Evolutionary conservation across 1,139 yeast species (phyloP).

Genomic region (Taphrina pruni): DNA sequence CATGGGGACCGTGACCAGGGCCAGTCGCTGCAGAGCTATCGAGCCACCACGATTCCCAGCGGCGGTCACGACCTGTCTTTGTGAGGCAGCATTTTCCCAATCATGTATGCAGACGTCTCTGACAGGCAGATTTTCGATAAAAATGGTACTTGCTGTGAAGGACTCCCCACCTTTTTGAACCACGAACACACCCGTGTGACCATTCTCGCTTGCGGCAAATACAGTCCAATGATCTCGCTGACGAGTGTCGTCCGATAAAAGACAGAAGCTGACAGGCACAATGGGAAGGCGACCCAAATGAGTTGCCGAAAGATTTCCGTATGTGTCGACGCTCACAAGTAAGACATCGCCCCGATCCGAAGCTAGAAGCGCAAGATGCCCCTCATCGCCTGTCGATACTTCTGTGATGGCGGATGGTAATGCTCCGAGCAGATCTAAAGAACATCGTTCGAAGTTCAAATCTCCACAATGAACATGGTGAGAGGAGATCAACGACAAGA

Average conservation of each 20-base stretch:
- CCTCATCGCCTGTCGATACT: not conserved
- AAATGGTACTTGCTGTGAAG: not conserved
- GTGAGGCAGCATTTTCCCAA: not conserved
- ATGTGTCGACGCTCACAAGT: not conserved
- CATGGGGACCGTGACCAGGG: not conserved
- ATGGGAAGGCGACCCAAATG: not conserved
- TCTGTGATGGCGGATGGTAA: slow-evolving; percentile 7
- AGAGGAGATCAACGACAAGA: slow-evolving; percentile 5
- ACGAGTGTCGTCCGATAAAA: not conserved
- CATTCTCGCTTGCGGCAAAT: slow-evolving; percentile 13
- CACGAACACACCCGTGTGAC: slow-evolving; percentile 10
- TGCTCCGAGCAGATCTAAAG: not conserved
- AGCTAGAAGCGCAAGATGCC: slow-evolving; percentile 13
- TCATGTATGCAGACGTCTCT: slow-evolving; percentile 7
- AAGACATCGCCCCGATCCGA: slow-evolving; percentile 2
- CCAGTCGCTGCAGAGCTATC: not conserved
- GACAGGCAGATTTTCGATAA: slow-evolving; percentile 12
- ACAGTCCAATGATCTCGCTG: not conserved
- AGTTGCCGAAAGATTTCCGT: not conserved
- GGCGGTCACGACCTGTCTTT: slow-evolving; percentile 3
- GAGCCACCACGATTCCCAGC: slow-evolving; percentile 8
- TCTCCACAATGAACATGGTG: slow-evolving; percentile 25
- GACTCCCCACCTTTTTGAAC: not conserved
- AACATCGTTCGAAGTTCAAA: slow-evolving; percentile 8
- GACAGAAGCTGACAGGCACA: not conserved